Evolutionary conservation across 2,329 filamentous ascomycete genomes (phyloP).

Genomic region (Fusarium burgessii): DNA sequence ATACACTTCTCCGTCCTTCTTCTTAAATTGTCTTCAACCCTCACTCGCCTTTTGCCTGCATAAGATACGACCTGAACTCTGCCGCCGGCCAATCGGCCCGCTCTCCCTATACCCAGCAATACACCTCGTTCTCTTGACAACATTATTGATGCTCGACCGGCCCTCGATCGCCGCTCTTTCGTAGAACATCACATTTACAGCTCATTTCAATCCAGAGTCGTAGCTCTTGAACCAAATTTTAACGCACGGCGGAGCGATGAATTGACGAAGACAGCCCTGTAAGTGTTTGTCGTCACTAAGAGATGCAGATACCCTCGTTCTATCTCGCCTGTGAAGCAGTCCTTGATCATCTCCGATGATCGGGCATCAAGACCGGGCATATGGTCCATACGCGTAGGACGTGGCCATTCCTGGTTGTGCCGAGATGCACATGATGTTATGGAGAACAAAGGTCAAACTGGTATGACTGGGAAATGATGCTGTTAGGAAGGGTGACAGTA

Average conservation of each 20-base stretch:
- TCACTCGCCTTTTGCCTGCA: constrained; percentile 57
- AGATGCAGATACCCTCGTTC: not conserved
- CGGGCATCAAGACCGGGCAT: constrained; percentile 54
- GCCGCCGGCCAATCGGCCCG: constrained; percentile 63
- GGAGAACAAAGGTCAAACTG: constrained; percentile 11
- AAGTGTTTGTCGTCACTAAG: constrained; percentile 23
- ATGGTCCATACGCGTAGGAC: constrained; percentile 57
- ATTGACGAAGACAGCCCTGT: constrained; percentile 37
- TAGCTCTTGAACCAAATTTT: constrained; percentile 62
- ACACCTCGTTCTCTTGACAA: constrained; percentile 64
- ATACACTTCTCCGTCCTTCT: constrained; percentile 52
- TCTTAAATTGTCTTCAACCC: constrained; percentile 56
- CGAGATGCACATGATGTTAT: constrained; percentile 51
- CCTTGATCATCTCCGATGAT: constrained; percentile 45
- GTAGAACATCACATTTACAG: constrained; percentile 8
- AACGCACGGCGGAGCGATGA: constrained; percentile 63
- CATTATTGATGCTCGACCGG: constrained; percentile 61
- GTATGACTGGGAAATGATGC: constrained; percentile 50
- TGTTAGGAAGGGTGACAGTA: constrained; percentile 48
- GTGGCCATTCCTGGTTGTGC: constrained; percentile 59
- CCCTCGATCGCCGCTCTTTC: constrained; percentile 47
- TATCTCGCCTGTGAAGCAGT: not conserved
- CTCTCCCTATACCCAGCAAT: constrained; percentile 62
- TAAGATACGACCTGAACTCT: constrained; percentile 56
- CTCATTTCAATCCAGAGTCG: constrained; percentile 63